Base-by-base conservation (phyloP, 495 filamentous ascomycete genomes). In the Pseudomonodictys pantanalensis region DNA sequence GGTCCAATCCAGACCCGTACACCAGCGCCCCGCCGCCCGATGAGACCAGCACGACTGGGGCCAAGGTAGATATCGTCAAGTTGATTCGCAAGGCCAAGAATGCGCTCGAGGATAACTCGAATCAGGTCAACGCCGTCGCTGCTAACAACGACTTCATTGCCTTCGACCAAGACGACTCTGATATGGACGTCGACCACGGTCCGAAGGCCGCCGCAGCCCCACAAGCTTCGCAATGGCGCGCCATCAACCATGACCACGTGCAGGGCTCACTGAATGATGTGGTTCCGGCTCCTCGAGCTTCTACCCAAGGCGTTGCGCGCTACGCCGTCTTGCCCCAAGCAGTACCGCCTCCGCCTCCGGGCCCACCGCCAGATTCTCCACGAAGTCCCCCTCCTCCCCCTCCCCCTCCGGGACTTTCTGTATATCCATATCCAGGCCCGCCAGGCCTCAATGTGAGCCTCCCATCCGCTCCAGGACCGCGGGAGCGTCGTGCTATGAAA, bases 1-100 rank as follows among this genome's bases (percentile, higher is more conserved):
- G 91, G 91, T 95, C 90, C 1, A 97, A 97, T 65, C 90, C 91
- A 3, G 91, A 97, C 72, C 90, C 90, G 0, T 97, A 96, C 73
- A 93, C 88, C 2, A 86, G 78, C 2, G 75, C 93, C 7, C 91
- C 91, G 5, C 89, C 89, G 6, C 79, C 83, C 0, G 85, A 88
- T 64, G 82, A 80, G 62, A 78, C 68, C 38, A n/a, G n/a, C n/a
- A n/a, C n/a, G n/a, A 77, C 80, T 33, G 76, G 76, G 17, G 90
- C 90, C 66, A 87, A 85, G 69, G 84, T 87, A 61, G 89, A 95
- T 57, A 84, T 95, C 26, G 88, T 96, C 24, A 85, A 92, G 62
- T 68, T 93, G 50, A 96, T 96, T 62, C 84, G 90, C 62, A 96
- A 95, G 62, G 87, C 91, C 1, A 83, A 89, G 43, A 77, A 90